These are phyloP conservation scores for Sporobolomyces pararoseus DNA, from an alignment of 768 basidiomycete genomes.

Conservation along the genomic window DNA sequence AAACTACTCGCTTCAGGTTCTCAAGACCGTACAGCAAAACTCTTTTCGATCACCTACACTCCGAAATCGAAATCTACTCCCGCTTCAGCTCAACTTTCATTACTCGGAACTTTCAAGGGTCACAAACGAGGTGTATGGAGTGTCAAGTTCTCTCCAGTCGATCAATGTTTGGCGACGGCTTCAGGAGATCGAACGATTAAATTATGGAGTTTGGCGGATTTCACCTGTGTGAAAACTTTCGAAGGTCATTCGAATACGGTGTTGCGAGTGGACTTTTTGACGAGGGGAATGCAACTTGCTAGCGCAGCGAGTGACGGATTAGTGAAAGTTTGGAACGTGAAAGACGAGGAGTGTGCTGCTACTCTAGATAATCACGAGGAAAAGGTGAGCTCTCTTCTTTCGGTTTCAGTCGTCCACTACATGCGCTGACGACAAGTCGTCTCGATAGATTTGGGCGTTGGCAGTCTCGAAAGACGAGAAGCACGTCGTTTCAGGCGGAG, in stretches of 20 bases:
- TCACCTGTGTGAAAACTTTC: constrained; percentile 85
- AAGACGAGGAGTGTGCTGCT: constrained; percentile 75
- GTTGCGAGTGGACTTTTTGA: constrained; percentile 83
- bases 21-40: constrained; percentile 89
- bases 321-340: constrained; percentile 91
- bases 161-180: constrained; percentile 82
- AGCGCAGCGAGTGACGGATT: constrained; percentile 90
- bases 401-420: background rate
- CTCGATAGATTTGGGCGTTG: constrained; percentile 84
- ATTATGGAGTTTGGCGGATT: constrained; percentile 91
- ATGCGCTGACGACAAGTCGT: too few species aligned
- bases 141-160: constrained; percentile 78
- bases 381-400: constrained; percentile 60
- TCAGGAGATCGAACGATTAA: constrained; percentile 93
- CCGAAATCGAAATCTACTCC: constrained; percentile 42
- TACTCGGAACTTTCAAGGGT: constrained; percentile 84
- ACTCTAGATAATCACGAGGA: constrained; percentile 98
- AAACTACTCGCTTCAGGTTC: constrained; percentile 84
- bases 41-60: constrained; percentile 70
- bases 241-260: constrained; percentile 99
- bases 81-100: constrained; percentile 65
- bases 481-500: constrained; percentile 86
- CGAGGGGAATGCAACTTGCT: constrained; percentile 75
- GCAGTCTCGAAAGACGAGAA: constrained; percentile 74
- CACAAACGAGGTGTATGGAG: constrained; percentile 97